A percentile compares a stretch with the other conserved stretches of the same genome.
Conservation (phyloP, 192 early-diverging fungal species). For the Umbelopsis sp. region DNA sequence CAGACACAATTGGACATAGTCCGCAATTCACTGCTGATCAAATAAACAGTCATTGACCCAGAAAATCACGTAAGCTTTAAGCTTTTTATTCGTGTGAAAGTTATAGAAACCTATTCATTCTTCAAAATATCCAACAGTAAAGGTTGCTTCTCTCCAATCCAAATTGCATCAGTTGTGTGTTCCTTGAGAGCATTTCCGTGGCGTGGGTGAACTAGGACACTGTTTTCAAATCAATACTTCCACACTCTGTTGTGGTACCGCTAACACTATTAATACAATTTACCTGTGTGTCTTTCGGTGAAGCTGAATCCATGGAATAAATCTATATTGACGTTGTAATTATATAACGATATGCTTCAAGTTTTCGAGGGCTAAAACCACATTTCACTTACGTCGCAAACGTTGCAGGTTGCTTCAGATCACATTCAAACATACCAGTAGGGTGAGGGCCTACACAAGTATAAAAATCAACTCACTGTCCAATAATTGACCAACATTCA, state of each 20-base stretch:
- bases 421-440: slow-evolving; percentile 27
- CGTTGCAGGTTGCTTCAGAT: slow-evolving; percentile 3
- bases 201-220: slow-evolving; percentile 22
- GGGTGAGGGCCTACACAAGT: slow-evolving; percentile 18
- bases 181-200: slow-evolving; percentile 13
- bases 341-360: neutral
- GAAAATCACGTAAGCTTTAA: too few relatives aligned
- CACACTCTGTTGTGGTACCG: neutral
- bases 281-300: slow-evolving; percentile 2
- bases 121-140: slow-evolving; percentile 5
- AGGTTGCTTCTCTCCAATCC: slow-evolving; percentile 27
- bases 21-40: too few relatives aligned
- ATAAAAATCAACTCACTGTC: neutral
- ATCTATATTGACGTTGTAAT: neutral
- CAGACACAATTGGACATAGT: neutral
- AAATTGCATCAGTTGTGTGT: slow-evolving; percentile 24
- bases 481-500: neutral
- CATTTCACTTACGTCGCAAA: slow-evolving; percentile 5
- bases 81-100: too few relatives aligned
- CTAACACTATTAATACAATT: too few relatives aligned
- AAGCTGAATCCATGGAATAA: slow-evolving; percentile 10
- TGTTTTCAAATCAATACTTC: neutral
- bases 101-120: too few relatives aligned
- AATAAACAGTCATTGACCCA: too few relatives aligned
- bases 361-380: too few relatives aligned